Conservation (phyloP, 2,329 filamentous ascomycete genomes). For the Diaporthe sp. region DNA sequence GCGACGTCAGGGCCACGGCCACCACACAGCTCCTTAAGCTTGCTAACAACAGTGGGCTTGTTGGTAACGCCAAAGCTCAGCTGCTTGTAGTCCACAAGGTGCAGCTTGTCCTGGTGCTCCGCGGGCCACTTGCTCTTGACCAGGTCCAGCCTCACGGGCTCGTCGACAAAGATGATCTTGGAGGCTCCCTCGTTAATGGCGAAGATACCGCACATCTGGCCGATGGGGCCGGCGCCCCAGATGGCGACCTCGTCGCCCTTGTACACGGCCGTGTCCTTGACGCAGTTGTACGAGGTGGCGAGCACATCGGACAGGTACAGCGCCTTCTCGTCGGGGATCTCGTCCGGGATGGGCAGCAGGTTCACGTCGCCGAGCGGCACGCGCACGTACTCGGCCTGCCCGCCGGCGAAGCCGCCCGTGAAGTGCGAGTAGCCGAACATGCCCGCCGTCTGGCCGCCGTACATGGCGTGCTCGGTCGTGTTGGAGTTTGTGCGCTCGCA, state of each 20-base stretch:
- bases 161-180: constrained; percentile 85
- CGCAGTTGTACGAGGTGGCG: constrained; percentile 83
- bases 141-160: constrained; percentile 77
- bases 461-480: constrained; percentile 79
- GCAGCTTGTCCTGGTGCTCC: constrained; percentile 65
- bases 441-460: constrained; percentile 81
- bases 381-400: constrained; percentile 88
- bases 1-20: constrained; percentile 81
- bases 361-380: constrained; percentile 87
- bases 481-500: constrained; percentile 87
- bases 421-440: constrained; percentile 84
- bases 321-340: constrained; percentile 86
- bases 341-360: constrained; percentile 81
- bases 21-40: constrained; percentile 79
- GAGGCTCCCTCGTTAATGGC: constrained; percentile 79
- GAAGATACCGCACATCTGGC: constrained; percentile 86
- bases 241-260: constrained; percentile 83
- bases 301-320: constrained; percentile 87
- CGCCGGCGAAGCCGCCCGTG: constrained; percentile 88
- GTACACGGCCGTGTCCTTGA: constrained; percentile 87
- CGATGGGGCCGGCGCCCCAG: constrained; percentile 89
- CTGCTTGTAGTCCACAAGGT: constrained; percentile 77
- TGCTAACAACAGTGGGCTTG: constrained; percentile 75
- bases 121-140: constrained; percentile 72
- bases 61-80: constrained; percentile 69